Evolutionary conservation across 1,139 yeast species (phyloP).

Genomic region (Zhuliangozyma blackwelliae): DNA sequence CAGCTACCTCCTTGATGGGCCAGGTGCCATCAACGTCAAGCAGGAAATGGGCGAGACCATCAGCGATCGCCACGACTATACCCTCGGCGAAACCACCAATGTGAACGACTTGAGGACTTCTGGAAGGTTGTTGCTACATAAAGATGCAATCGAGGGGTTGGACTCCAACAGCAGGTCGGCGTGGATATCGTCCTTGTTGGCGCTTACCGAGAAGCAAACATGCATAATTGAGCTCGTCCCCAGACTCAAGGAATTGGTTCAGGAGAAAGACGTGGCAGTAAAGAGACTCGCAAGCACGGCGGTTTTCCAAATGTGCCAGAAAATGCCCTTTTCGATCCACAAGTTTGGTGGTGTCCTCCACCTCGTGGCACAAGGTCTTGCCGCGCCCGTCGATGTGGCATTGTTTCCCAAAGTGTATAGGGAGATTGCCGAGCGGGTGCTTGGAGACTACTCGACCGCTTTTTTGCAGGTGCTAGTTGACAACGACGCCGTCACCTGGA

Average conservation of each 20-base stretch:
- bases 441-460: too few relatives aligned
- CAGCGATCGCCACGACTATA: constrained; percentile 10
- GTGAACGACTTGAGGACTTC: constrained; percentile 18
- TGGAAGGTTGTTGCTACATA: constrained; percentile 8
- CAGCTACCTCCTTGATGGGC: constrained; percentile 17
- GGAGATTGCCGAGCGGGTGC: too few relatives aligned
- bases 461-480: too few relatives aligned
- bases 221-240: not conserved
- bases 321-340: not conserved
- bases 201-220: constrained; percentile 1
- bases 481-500: too few relatives aligned
- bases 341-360: not conserved
- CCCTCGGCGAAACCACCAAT: constrained; percentile 8
- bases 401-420: too few relatives aligned
- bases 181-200: constrained; percentile 6
- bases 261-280: not conserved
- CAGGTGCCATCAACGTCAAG: constrained; percentile 3
- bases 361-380: not conserved
- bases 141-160: constrained; percentile 20
- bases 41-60: constrained; percentile 6
- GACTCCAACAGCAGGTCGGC: constrained; percentile 1
- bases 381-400: too few relatives aligned
- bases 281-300: not conserved
- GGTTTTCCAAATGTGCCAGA: not conserved
- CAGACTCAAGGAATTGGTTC: not conserved